Percentiles rank a stretch among this genome's conserved stretches.
Evolutionary conservation across 176 grass and related monocot genomes (phyloP).

Genomic region (Oryza coarctata): DNA sequence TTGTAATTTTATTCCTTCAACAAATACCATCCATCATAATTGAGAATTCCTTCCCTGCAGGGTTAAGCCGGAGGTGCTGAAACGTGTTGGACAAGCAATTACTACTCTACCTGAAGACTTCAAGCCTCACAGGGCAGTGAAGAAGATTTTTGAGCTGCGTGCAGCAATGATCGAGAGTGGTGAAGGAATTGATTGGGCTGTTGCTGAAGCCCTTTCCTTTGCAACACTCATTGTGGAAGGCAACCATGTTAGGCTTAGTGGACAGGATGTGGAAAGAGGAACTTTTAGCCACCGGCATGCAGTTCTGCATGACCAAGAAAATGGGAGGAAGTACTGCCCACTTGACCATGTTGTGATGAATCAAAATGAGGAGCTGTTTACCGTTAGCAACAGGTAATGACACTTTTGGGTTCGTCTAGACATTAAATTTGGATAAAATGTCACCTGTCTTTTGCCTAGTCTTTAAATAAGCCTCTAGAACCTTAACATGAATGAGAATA

Average conservation of each 20-base stretch:
- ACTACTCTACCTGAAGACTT: constrained; percentile 83
- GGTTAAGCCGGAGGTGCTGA: constrained; percentile 90
- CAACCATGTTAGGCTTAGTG: constrained; percentile 94
- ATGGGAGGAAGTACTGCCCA: constrained; percentile 68
- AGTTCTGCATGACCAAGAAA: constrained; percentile 85
- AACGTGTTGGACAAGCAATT: constrained; percentile 86
- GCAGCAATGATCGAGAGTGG: constrained; percentile 81
- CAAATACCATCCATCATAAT: constrained; percentile 7
- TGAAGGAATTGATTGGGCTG: constrained; percentile 93
- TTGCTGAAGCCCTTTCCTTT: constrained; percentile 89
- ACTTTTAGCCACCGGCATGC: constrained; percentile 95
- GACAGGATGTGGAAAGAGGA: constrained; percentile 96
- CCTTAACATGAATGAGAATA: neutral
- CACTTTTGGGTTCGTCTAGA: too few species aligned
- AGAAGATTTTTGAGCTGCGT: constrained; percentile 85
- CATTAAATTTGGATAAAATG: neutral
- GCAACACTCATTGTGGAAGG: constrained; percentile 92
- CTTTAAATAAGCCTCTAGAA: neutral
- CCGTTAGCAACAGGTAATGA: constrained; percentile 91
- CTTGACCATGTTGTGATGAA: constrained; percentile 70
- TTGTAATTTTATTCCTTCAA: constrained; percentile 26
- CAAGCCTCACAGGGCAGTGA: constrained; percentile 94
- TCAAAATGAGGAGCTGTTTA: constrained; percentile 68
- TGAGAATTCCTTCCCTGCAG: constrained; percentile 31
- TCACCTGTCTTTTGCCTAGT: neutral